Base-by-base conservation (phyloP, 495 filamentous ascomycete genomes). In the Penicillium robsamsonii region DNA sequence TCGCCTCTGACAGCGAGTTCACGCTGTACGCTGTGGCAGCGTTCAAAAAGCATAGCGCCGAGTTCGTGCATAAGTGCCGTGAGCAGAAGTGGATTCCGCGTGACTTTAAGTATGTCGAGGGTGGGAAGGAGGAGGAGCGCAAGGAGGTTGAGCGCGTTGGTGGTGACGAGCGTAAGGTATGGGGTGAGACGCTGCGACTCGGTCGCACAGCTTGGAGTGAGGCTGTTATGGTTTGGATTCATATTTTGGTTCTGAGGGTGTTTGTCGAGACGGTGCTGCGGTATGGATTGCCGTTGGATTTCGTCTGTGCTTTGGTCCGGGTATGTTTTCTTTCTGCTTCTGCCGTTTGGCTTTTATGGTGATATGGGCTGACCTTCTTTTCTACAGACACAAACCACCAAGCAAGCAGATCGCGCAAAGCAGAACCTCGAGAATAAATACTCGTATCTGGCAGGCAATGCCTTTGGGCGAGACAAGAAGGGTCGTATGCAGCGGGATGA, bases 241-340 rank as follows among this genome's bases (percentile, higher is more conserved):
- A 97, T 70, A 89, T 94, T 15, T 78, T 97, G 67, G 87, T 92
- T 5, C 75, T 98, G 59, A 79, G 94, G 42, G 92, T 98, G 37
- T 98, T 97, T 71, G 94, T 98, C 18, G 94, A 98, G 80, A 96
- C 92, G 11, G 92, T 97, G 18, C 75, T 97, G 67, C 82, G 94
- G 58, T 98, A 97, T 70, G 94, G 94, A 7, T 68, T 98, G 58
- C 94, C 94, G 31, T 70, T 96, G 62, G 86, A 91, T 63, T 97
- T 91, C 76, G 87, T 96, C 44, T 89, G 85, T 60, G 91, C 84
- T 47, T 73, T 97, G 46, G 75, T 97, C 50, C 81, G 87, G 84
- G 93, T 97, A 84, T 61, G 85, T 75, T 50, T 22, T 5, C 45
- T 29, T 6, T 46, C 27, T 53, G 4, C 15, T 40, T n/a, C 20